These are phyloP conservation scores for Effrenium voratum DNA, from an alignment of 73 alveolate genomes.

Conservation along the genomic window DNA sequence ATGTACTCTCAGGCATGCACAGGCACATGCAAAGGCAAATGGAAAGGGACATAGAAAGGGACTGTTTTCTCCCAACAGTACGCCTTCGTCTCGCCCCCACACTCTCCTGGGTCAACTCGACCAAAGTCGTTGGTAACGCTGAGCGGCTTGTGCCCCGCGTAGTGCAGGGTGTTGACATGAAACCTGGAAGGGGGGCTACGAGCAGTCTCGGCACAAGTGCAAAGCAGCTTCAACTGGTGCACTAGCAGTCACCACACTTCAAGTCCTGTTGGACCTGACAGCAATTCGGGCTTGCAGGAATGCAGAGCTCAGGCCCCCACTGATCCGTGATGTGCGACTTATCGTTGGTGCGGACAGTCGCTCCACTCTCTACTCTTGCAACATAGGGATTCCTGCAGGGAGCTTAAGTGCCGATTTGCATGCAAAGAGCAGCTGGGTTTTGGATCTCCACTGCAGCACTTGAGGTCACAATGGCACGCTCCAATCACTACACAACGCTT, in stretches of 20 bases:
- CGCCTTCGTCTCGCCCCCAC: background rate
- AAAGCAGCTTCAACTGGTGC: background rate
- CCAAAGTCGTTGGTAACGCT: slow-evolving; percentile 47
- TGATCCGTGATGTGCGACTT: slow-evolving; percentile 78
- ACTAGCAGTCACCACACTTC: too few relatives aligned
- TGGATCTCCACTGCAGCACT: too few relatives aligned
- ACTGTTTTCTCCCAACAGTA: background rate
- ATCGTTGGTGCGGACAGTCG: slow-evolving; percentile 44
- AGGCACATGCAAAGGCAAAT: background rate
- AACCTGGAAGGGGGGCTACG: background rate
- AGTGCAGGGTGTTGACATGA: slow-evolving; percentile 55
- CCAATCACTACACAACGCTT: too few relatives aligned
- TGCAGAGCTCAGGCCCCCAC: too few relatives aligned
- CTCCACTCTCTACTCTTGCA: slow-evolving; percentile 66
- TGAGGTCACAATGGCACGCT: too few relatives aligned
- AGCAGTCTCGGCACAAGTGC: background rate
- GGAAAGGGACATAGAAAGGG: background rate
- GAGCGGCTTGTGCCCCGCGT: slow-evolving; percentile 45
- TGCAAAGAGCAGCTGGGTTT: too few relatives aligned
- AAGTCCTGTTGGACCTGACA: too few relatives aligned
- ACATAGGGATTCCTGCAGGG: slow-evolving; percentile 53
- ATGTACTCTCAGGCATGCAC: background rate
- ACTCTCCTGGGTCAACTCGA: background rate
- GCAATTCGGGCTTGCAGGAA: too few relatives aligned
- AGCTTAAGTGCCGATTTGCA: too few relatives aligned